phyloP scores from a whole-genome alignment of 768 basidiomycete species.

The Mycena belliarum region DNA sequence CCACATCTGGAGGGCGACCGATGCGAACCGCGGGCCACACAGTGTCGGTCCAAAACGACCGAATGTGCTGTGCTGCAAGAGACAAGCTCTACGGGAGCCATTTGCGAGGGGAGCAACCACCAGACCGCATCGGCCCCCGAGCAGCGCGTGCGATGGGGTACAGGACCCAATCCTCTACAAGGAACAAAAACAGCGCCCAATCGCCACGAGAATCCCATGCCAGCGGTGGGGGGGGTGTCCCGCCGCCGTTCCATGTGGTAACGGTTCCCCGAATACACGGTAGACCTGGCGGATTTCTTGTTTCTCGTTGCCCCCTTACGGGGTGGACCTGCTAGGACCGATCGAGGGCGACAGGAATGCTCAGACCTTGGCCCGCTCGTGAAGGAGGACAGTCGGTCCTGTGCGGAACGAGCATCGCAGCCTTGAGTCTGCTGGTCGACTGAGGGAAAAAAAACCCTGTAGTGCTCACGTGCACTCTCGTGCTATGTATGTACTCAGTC shows the following conservation, averaged over 20 bases:
- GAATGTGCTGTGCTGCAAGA: neutral
- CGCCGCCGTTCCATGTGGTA: neutral
- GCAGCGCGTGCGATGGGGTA: constrained; percentile 9
- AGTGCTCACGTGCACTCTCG: no score
- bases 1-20: neutral
- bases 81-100: neutral
- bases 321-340: constrained; percentile 32
- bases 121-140: neutral
- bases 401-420: constrained; percentile 43
- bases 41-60: neutral
- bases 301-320: constrained; percentile 28
- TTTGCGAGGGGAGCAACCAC: neutral
- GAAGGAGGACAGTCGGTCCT: constrained; percentile 25
- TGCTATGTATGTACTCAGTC: no score
- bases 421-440: constrained; percentile 37
- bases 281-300: constrained; percentile 29
- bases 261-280: neutral
- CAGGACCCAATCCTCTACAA: neutral
- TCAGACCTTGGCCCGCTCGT: constrained; percentile 45
- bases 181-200: constrained; percentile 20
- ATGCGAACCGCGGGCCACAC: neutral
- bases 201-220: constrained; percentile 35
- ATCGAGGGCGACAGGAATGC: constrained; percentile 31
- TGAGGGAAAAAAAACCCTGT: no score
- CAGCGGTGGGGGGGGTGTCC: neutral